Evolutionary conservation across 2,329 filamentous ascomycete genomes (phyloP).

Genomic region (Aspergillus intermedius): DNA sequence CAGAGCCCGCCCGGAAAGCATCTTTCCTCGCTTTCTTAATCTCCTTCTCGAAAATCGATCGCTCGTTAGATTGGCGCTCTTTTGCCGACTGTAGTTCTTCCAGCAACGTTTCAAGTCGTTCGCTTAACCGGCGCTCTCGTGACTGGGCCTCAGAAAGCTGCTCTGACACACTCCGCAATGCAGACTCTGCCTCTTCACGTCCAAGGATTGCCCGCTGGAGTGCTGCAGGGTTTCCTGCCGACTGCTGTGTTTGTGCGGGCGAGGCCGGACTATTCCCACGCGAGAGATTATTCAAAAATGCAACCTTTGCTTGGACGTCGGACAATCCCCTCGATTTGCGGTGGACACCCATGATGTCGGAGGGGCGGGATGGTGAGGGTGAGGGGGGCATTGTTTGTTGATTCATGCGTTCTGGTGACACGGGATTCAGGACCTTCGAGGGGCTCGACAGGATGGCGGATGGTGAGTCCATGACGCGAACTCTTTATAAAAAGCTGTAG

Average conservation of each 20-base stretch:
- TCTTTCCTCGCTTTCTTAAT: conserved; percentile 51
- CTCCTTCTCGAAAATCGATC: conserved; percentile 51
- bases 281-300: conserved; percentile 42
- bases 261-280: conserved; percentile 24
- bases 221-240: conserved; percentile 37
- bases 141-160: conserved; percentile 38
- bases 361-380: conserved; percentile 35
- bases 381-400: conserved; percentile 39
- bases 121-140: conserved; percentile 39
- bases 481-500: conserved; percentile 1
- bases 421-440: conserved; percentile 35
- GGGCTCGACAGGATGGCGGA: conserved; percentile 26
- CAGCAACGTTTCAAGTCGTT: conserved; percentile 40
- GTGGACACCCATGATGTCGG: conserved; percentile 30
- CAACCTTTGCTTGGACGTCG: conserved; percentile 45
- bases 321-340: conserved; percentile 32
- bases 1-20: conserved; percentile 51
- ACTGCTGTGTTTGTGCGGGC: conserved; percentile 15
- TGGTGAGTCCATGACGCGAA: conserved; percentile 30
- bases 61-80: conserved; percentile 43
- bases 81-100: conserved; percentile 49
- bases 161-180: conserved; percentile 26
- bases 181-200: conserved; percentile 41
- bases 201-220: conserved; percentile 40
- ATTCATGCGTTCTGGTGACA: conserved; percentile 46